phyloP scores from a whole-genome alignment of 192 early-diverging fungal genomes.

The Spizellomyces sp. region DNA sequence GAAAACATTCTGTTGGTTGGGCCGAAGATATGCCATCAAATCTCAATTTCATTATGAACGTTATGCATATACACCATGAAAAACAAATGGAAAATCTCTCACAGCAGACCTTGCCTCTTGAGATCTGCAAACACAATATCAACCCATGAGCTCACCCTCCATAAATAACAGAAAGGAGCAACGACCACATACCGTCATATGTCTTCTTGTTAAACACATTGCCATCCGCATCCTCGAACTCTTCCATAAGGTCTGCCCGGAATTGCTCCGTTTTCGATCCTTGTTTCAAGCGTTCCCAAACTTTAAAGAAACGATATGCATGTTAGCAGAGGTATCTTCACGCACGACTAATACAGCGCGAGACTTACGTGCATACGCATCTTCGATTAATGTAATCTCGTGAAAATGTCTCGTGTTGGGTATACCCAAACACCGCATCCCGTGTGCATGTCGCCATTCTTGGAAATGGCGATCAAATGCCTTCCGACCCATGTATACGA shows the following conservation, averaged over 20 bases:
- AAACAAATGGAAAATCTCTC: neutral
- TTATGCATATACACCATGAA: too few species aligned
- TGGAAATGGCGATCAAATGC: slow-evolving; percentile 96
- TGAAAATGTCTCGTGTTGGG: slow-evolving; percentile 90
- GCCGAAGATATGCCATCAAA: too few species aligned
- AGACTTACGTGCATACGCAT: slow-evolving; percentile 80
- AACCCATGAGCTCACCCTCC: neutral
- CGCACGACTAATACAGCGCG: neutral
- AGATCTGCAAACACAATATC: slow-evolving; percentile 27
- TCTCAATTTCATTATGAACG: too few species aligned
- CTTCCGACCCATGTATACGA: slow-evolving; percentile 93
- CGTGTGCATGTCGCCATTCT: slow-evolving; percentile 93
- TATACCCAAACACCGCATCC: slow-evolving; percentile 90
- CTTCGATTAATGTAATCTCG: slow-evolving; percentile 86
- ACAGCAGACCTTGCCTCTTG: slow-evolving; percentile 35
- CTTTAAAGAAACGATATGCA: slow-evolving; percentile 39
- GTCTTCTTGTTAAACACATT: slow-evolving; percentile 69
- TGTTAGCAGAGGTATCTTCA: neutral
- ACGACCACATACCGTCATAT: slow-evolving; percentile 45
- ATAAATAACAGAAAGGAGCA: neutral
- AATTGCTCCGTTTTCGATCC: slow-evolving; percentile 63
- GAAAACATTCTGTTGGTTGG: too few species aligned
- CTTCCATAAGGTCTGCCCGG: slow-evolving; percentile 86
- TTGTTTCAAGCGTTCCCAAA: slow-evolving; percentile 85
- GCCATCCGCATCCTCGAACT: slow-evolving; percentile 76